phyloP scores from a whole-genome alignment of 345 rosid species.

The Syzygium oleosum region DNA sequence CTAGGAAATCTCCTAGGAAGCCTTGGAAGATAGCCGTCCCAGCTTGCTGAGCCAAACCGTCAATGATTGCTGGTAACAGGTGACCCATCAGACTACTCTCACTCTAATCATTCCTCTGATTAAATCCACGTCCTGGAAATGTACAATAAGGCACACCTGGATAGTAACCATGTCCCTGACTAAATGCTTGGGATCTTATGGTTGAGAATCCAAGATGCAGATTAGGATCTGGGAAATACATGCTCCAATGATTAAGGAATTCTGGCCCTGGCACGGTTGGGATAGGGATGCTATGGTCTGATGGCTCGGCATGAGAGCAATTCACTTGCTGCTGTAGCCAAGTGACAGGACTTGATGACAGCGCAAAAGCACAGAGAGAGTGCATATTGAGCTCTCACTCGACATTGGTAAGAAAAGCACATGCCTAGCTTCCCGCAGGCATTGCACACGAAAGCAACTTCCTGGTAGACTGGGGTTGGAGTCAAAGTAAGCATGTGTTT shows the following conservation, averaged over 20 bases:
- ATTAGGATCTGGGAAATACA: not conserved
- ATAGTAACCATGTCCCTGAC: not conserved
- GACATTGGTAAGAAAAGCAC: not conserved
- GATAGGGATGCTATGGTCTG: not conserved
- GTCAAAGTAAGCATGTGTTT: not conserved
- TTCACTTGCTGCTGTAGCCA: not conserved
- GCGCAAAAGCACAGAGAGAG: not conserved
- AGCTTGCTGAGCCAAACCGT: not conserved
- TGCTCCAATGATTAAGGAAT: not conserved
- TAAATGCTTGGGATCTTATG: not conserved
- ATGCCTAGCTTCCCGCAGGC: not conserved
- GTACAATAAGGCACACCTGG: not conserved
- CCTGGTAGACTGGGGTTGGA: not conserved
- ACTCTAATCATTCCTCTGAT: not conserved
- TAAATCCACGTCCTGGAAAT: not conserved
- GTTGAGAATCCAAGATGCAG: not conserved
- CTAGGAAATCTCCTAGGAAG: not conserved
- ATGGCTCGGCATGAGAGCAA: not conserved
- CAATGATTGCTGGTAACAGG: not conserved
- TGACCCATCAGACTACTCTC: not conserved
- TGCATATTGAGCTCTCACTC: not conserved
- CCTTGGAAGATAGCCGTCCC: not conserved
- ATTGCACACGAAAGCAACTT: not conserved
- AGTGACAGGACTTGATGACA: not conserved
- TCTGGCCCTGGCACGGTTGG: not conserved